Conservation (phyloP, 2,329 filamentous ascomycete genomes). For the Fusarium sp. region DNA sequence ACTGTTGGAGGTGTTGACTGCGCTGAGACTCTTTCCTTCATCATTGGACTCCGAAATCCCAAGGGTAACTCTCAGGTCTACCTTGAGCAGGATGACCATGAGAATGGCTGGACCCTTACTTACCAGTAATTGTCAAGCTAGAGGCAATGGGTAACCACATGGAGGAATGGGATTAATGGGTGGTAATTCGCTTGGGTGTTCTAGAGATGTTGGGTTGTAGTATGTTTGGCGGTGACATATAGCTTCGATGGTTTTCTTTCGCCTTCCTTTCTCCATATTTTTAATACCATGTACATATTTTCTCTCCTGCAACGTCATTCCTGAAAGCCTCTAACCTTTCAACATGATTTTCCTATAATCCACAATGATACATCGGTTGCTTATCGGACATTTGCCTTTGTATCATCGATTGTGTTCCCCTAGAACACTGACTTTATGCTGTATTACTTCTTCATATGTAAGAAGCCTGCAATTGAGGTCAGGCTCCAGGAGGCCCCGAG, state of each 20-base stretch:
- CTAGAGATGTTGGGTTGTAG: too few species aligned
- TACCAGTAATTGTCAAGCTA: constrained; percentile 11
- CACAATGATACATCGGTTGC: too few species aligned
- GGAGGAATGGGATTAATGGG: too few species aligned
- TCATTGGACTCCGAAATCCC: constrained; percentile 34
- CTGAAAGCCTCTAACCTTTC: too few species aligned
- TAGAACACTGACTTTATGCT: too few species aligned
- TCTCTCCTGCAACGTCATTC: not conserved
- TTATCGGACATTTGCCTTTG: too few species aligned
- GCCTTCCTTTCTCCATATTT: not conserved
- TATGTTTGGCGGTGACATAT: too few species aligned
- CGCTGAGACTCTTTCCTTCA: constrained; percentile 43
- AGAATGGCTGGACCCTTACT: constrained; percentile 44
- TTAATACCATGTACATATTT: not conserved
- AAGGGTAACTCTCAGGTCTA: constrained; percentile 43
- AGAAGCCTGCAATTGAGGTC: not conserved
- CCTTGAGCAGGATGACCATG: constrained; percentile 44
- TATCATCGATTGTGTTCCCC: too few species aligned
- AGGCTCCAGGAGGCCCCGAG: not conserved
- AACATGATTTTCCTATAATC: too few species aligned
- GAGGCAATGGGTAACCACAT: too few species aligned
- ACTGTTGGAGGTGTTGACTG: constrained; percentile 41
- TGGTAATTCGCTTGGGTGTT: too few species aligned
- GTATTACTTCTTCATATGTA: not conserved
- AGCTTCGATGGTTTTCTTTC: too few species aligned